A percentile compares a stretch with the other conserved stretches of the same genome.
Conservation (phyloP, 2,329 filamentous ascomycete genomes). For the Penicillium polonicum region DNA sequence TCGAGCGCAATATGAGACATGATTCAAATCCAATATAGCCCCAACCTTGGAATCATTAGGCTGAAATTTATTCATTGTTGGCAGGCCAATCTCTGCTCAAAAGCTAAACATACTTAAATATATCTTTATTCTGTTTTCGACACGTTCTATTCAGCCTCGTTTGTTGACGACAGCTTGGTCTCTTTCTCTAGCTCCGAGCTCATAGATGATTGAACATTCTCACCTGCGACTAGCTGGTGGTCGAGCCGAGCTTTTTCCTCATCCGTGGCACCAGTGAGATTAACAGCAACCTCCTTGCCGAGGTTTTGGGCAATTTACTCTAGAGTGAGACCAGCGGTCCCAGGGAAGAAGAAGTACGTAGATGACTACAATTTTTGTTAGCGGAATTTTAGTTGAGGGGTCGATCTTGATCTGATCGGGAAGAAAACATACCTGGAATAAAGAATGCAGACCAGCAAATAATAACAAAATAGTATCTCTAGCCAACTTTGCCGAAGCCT, state of each 20-base stretch:
- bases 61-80: not conserved
- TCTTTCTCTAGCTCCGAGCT: not conserved
- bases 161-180: not conserved
- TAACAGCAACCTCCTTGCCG: slow-evolving; percentile 52
- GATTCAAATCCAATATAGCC: not conserved
- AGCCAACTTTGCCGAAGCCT: slow-evolving; percentile 47
- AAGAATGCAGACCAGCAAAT: slow-evolving; percentile 47
- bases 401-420: not conserved
- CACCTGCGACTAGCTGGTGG: slow-evolving; percentile 5
- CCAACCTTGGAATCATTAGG: not conserved
- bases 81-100: not conserved
- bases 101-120: not conserved
- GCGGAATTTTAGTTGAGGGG: not conserved
- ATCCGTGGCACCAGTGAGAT: slow-evolving; percentile 46
- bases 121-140: not conserved
- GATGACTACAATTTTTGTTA: slow-evolving; percentile 31
- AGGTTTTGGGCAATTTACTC: slow-evolving; percentile 51
- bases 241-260: slow-evolving; percentile 35
- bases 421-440: slow-evolving; percentile 35
- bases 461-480: slow-evolving; percentile 53
- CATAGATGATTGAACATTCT: not conserved
- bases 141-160: not conserved
- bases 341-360: slow-evolving; percentile 49
- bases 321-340: slow-evolving; percentile 45
- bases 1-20: not conserved